Evolutionary conservation across 2,329 filamentous ascomycete species (phyloP), one percentile per base, ranked within the genome.

Genomic region (Arthroderma sp.): DNA sequence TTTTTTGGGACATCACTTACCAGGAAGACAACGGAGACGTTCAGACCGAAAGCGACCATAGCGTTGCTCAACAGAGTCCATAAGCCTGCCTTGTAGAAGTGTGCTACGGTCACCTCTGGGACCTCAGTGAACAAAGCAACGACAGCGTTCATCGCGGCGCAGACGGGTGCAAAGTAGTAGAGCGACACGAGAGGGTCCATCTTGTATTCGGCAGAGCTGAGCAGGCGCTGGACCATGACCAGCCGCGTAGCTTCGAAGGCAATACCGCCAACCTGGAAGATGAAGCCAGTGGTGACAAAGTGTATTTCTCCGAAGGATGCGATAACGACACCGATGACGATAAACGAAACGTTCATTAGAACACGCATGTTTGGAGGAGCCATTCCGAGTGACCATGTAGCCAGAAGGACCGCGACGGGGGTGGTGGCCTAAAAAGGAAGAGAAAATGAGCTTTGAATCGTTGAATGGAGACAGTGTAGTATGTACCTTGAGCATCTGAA

Each of bases 401-500:
- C 83, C 53, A 96, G 68, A 34, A 98, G 78, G 43, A 96, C 88
- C 44, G 87, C 88, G 48, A 96, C 88, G 10, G 91, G 91, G 30
- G 85, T 96, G 37, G 87, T 95, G 53, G 91, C 91, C 85, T 88
- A 52, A 36, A 40, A 42, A 44, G 49, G 4, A 9, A 11, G n/a
- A 28, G 27, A 55, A 48, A 38, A 47, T 7, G 11, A 29, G 9
- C 7, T 36, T 11, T 4, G 7, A 10, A 22, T 22, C 15, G 15
- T 22, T 22, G 15, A 22, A 22, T 22, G 15, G 15, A 22, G 15
- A 22, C 15, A 22, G 15, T 3, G 15, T 22, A 22, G 66, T 65
- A 74, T 83, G 55, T 69, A 86, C 83, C 83, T 96, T 96, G 65
- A 96, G 80, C 89, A 96, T 96, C 74, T 96, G 89, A 59, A 96